Percentiles rank a stretch among this genome's conserved stretches.
Conservation (phyloP, 176 grass and related monocot genomes). For the Zea luxurians region DNA sequence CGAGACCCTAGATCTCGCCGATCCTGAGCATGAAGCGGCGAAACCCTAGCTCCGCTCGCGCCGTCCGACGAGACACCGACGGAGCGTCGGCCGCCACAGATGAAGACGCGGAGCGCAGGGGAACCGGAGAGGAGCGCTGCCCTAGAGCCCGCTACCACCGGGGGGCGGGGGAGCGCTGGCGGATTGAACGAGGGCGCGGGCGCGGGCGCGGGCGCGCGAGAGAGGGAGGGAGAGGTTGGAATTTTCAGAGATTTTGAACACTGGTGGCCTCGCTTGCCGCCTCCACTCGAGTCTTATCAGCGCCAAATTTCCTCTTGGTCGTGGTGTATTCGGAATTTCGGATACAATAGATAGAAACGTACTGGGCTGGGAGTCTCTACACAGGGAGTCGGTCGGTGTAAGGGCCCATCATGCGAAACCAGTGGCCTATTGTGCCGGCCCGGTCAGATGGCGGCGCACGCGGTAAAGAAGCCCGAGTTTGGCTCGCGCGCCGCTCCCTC, state of each 20-base stretch:
- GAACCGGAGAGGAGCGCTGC: not conserved
- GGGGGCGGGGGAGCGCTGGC: not conserved
- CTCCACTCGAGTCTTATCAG: slow-evolving; percentile 2
- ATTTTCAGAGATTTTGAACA: slow-evolving; percentile 34
- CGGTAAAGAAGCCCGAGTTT: too few species aligned
- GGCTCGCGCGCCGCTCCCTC: too few species aligned
- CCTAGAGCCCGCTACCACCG: not conserved
- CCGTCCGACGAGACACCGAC: not conserved
- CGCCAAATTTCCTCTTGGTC: not conserved
- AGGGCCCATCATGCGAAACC: not conserved
- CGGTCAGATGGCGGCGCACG: too few species aligned
- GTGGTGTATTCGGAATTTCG: not conserved
- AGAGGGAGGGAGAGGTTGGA: slow-evolving; percentile 4
- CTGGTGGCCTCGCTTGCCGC: slow-evolving; percentile 36
- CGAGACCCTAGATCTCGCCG: slow-evolving; percentile 39
- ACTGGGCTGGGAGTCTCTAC: not conserved
- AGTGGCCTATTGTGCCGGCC: not conserved
- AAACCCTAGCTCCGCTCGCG: slow-evolving; percentile 42
- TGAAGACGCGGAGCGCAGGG: not conserved
- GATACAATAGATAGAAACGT: not conserved
- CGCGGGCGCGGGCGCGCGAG: not conserved
- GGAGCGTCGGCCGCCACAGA: not conserved
- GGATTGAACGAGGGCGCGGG: not conserved
- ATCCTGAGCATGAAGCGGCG: not conserved
- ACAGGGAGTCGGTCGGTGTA: not conserved